Conservation (phyloP, 2,329 filamentous ascomycete genomes). For the Teratosphaeria epicoccoides region DNA sequence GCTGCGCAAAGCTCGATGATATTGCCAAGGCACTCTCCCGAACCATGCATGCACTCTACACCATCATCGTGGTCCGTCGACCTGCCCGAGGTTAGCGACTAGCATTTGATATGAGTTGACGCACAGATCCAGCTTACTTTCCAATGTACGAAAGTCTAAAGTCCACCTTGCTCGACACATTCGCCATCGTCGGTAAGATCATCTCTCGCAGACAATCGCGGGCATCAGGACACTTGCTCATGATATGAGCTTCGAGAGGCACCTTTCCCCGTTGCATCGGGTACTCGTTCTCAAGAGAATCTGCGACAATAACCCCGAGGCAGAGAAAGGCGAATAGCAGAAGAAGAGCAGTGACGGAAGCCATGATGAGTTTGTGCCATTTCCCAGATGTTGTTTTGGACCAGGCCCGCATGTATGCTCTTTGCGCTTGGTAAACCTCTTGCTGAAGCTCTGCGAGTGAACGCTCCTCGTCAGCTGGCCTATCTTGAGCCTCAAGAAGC, state of each 20-base stretch:
- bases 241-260: slow-evolving; percentile 86
- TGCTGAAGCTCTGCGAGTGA: slow-evolving; percentile 21
- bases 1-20: slow-evolving; percentile 88
- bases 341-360: slow-evolving; percentile 18
- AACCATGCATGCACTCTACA: slow-evolving; percentile 80
- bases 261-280: slow-evolving; percentile 36
- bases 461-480: slow-evolving; percentile 8
- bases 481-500: slow-evolving; percentile 8
- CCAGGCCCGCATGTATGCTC: slow-evolving; percentile 26
- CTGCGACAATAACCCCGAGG: slow-evolving; percentile 15
- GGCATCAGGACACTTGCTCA: slow-evolving; percentile 82
- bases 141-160: slow-evolving; percentile 89
- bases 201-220: slow-evolving; percentile 69
- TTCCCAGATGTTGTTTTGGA: slow-evolving; percentile 20
- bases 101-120: neutral
- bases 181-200: slow-evolving; percentile 77
- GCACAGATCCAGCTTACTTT: slow-evolving; percentile 39
- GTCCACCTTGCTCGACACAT: slow-evolving; percentile 71
- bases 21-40: slow-evolving; percentile 83
- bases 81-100: slow-evolving; percentile 28
- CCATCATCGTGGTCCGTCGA: slow-evolving; percentile 64
- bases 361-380: slow-evolving; percentile 24
- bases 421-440: slow-evolving; percentile 22
- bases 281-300: slow-evolving; percentile 18
- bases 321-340: slow-evolving; percentile 17